Percentiles rank a stretch among this genome's conserved stretches.
Evolutionary conservation across 495 filamentous ascomycete species (phyloP).

Genomic region (Beverwykella pulmonaria): DNA sequence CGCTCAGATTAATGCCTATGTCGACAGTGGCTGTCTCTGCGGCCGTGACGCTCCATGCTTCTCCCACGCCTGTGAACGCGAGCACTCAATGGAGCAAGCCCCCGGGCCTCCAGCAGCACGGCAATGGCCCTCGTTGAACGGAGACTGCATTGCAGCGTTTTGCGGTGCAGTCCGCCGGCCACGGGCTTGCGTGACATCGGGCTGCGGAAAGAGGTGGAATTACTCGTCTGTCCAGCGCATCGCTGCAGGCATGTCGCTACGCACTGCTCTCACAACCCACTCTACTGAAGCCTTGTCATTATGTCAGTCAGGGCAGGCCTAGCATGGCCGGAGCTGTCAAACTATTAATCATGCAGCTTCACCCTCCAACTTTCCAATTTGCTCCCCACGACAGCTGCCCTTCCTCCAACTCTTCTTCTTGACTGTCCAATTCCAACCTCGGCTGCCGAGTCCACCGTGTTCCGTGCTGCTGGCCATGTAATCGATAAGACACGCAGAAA

Average conservation of each 20-base stretch:
- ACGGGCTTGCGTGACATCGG: constrained; percentile 11
- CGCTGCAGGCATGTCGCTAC: constrained; percentile 33
- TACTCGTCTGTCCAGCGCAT: constrained; percentile 33
- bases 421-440: background rate
- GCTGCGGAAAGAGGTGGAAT: background rate
- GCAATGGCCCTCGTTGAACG: background rate
- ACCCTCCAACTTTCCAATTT: constrained; percentile 19
- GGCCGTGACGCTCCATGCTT: background rate
- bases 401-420: background rate
- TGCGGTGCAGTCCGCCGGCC: background rate
- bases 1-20: constrained; percentile 19
- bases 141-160: background rate
- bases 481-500: constrained; percentile 34
- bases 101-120: background rate
- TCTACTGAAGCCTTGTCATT: constrained; percentile 26
- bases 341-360: constrained; percentile 33
- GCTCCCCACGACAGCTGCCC: background rate
- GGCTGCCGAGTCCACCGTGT: background rate
- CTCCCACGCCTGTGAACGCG: background rate
- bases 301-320: constrained; percentile 23
- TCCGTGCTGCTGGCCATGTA: constrained; percentile 13
- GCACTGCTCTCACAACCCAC: constrained; percentile 16
- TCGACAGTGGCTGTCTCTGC: background rate
- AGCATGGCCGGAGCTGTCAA: background rate
- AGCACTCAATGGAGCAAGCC: background rate